Conservation (phyloP, 208 protist genomes). For the Trypanosoma brucei region DNA sequence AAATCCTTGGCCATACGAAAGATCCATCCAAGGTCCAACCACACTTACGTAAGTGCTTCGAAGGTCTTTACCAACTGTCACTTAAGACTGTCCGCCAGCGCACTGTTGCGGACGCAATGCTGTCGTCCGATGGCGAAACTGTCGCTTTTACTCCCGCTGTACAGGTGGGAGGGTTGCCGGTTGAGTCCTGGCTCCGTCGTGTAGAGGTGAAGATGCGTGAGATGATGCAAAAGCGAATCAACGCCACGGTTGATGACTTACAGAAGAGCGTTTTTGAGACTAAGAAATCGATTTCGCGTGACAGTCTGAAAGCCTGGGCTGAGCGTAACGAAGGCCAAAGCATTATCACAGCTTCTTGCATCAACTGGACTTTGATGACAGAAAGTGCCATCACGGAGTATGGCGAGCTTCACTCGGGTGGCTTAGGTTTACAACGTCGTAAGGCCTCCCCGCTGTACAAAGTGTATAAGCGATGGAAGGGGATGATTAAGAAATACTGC, state of each 20-base stretch:
- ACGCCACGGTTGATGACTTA: constrained; percentile 72
- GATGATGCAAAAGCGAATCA: constrained; percentile 84
- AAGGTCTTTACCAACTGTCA: constrained; percentile 89
- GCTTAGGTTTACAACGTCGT: constrained; percentile 77
- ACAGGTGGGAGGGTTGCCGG: constrained; percentile 84
- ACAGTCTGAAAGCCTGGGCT: constrained; percentile 88
- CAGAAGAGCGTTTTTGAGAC: constrained; percentile 78
- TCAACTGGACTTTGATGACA: constrained; percentile 94
- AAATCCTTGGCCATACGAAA: constrained; percentile 96
- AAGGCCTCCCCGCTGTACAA: constrained; percentile 90
- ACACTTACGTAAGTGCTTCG: constrained; percentile 97
- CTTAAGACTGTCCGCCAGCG: constrained; percentile 73
- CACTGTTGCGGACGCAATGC: constrained; percentile 82
- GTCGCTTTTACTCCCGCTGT: constrained; percentile 89
- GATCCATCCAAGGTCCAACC: constrained; percentile 96
- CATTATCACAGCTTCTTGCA: constrained; percentile 94
- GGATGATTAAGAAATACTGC: constrained; percentile 93
- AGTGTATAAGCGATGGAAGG: constrained; percentile 93
- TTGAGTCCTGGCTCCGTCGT: constrained; percentile 91
- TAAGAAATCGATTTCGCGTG: constrained; percentile 62
- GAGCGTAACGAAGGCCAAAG: constrained; percentile 90
- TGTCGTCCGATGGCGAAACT: constrained; percentile 89
- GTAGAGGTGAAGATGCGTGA: constrained; percentile 93
- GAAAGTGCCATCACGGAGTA: constrained; percentile 89
- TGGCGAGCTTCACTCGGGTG: constrained; percentile 69